A percentile compares a stretch with the other conserved stretches of the same genome.
Evolutionary conservation across 495 filamentous ascomycete genomes (phyloP).

Genomic region (Venustampulla echinocandica): DNA sequence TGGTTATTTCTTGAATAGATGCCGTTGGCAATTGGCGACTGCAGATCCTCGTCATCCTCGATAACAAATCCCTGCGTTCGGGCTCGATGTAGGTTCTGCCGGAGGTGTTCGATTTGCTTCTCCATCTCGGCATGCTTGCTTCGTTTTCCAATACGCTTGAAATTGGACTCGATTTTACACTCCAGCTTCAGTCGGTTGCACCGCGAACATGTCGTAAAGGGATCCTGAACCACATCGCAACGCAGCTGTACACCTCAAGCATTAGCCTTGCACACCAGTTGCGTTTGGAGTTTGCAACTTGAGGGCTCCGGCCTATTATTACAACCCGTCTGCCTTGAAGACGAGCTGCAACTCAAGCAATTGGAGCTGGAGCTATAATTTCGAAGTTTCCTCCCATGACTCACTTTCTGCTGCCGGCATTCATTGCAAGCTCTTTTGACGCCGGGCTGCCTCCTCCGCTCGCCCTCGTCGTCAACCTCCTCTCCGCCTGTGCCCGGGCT

Average conservation of each 20-base stretch:
- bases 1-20: constrained; percentile 47
- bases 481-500: constrained; percentile 33
- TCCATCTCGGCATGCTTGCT: constrained; percentile 91
- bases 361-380: neutral
- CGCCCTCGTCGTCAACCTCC: constrained; percentile 52
- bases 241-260: constrained; percentile 48
- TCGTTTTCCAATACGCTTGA: constrained; percentile 87
- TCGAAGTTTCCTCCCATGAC: constrained; percentile 21
- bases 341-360: constrained; percentile 4
- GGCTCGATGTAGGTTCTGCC: constrained; percentile 38
- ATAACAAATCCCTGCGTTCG: constrained; percentile 40
- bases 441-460: constrained; percentile 59
- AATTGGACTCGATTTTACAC: constrained; percentile 90
- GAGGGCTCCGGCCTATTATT: no score
- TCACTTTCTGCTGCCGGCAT: constrained; percentile 89
- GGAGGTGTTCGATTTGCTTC: constrained; percentile 59
- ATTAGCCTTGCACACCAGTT: constrained; percentile 6
- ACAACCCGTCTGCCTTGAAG: constrained; percentile 5
- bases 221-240: constrained; percentile 85
- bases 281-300: no score
- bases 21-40: constrained; percentile 49
- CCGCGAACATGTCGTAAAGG: constrained; percentile 70
- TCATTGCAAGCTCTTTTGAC: constrained; percentile 91
- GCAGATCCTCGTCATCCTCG: constrained; percentile 45
- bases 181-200: constrained; percentile 78